Conservation (phyloP, 2,329 filamentous ascomycete species). For the Aspergillus arachidicola region DNA sequence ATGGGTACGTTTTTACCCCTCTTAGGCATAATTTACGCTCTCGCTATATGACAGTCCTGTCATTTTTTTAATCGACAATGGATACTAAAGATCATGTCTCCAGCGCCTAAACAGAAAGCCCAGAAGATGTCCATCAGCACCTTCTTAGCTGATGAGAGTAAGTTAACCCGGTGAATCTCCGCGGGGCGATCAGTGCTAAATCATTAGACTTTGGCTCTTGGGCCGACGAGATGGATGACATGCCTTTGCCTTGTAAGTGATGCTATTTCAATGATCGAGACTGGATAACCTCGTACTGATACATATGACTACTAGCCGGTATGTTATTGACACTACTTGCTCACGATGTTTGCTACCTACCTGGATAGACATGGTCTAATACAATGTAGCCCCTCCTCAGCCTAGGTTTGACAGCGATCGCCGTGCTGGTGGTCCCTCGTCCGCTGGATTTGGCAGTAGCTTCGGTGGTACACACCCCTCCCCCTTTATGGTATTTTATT, state of each 20-base stretch:
- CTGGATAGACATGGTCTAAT: conserved; percentile 19
- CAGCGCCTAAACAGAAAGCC: conserved; percentile 89
- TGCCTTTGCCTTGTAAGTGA: conserved; percentile 70
- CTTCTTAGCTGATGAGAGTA: conserved; percentile 92
- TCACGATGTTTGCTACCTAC: conserved; percentile 6
- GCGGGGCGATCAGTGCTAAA: conserved; percentile 31
- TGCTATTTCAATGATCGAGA: neutral
- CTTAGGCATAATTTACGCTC: conserved; percentile 10
- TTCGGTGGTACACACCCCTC: conserved; percentile 35
- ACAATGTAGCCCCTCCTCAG: conserved; percentile 41
- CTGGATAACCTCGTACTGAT: conserved; percentile 2
- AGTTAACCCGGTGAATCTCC: conserved; percentile 43
- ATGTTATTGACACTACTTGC: conserved; percentile 22
- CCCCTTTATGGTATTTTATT: conserved; percentile 10
- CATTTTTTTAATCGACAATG: conserved; percentile 17
- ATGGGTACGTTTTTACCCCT: conserved; percentile 52
- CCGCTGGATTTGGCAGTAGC: conserved; percentile 39
- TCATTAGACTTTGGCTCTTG: conserved; percentile 77
- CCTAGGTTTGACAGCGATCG: conserved; percentile 53
- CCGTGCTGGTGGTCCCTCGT: conserved; percentile 49
- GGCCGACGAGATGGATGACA: conserved; percentile 98
- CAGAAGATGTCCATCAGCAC: conserved; percentile 98
- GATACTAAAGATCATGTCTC: conserved; percentile 48
- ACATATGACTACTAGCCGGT: conserved; percentile 30
- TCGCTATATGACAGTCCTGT: conserved; percentile 10